Percentiles rank a stretch among this genome's conserved stretches.
Evolutionary conservation across 768 basidiomycete genomes (phyloP).

Genomic region (Macrolepiota albuminosa): DNA sequence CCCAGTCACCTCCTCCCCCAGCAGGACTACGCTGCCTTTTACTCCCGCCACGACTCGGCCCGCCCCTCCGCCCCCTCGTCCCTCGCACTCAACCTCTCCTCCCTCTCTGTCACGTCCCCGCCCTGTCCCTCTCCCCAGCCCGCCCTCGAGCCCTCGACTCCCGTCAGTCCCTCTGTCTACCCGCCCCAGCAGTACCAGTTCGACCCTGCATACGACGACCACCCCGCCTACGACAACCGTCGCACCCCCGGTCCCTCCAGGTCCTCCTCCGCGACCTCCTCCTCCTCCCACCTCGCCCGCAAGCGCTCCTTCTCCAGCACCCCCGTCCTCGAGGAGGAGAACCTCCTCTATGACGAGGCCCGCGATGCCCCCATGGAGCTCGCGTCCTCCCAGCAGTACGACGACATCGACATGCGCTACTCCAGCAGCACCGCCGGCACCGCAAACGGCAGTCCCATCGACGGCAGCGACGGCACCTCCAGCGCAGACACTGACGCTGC

Average conservation of each 20-base stretch:
- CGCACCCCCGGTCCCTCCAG: slow-evolving; percentile 23
- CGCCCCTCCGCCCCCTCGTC: slow-evolving; percentile 26
- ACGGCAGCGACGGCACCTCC: slow-evolving; percentile 45
- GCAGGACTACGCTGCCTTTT: slow-evolving; percentile 3
- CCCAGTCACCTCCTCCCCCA: slow-evolving; percentile 3
- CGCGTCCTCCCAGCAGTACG: slow-evolving; percentile 33
- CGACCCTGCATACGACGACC: slow-evolving; percentile 33
- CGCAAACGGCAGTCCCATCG: slow-evolving; percentile 33
- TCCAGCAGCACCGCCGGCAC: slow-evolving; percentile 11
- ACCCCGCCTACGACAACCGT: slow-evolving; percentile 20
- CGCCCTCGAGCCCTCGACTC: slow-evolving; percentile 61
- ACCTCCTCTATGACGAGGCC: slow-evolving; percentile 32
- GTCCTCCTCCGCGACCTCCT: slow-evolving; percentile 47
- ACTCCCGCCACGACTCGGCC: background rate
- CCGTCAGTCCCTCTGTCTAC: slow-evolving; percentile 50
- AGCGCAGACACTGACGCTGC: slow-evolving; percentile 7
- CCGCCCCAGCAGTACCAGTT: slow-evolving; percentile 48
- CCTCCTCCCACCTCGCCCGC: slow-evolving; percentile 56
- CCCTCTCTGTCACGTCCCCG: slow-evolving; percentile 62
- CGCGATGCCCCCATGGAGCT: slow-evolving; percentile 33
- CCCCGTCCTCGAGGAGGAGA: slow-evolving; percentile 38
- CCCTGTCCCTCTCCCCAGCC: slow-evolving; percentile 62
- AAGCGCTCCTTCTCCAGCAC: slow-evolving; percentile 64
- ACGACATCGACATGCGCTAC: slow-evolving; percentile 38
- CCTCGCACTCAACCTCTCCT: slow-evolving; percentile 65